Evolutionary conservation across 306 rosid genomes (phyloP).

Genomic region (Mimosa pudica): DNA sequence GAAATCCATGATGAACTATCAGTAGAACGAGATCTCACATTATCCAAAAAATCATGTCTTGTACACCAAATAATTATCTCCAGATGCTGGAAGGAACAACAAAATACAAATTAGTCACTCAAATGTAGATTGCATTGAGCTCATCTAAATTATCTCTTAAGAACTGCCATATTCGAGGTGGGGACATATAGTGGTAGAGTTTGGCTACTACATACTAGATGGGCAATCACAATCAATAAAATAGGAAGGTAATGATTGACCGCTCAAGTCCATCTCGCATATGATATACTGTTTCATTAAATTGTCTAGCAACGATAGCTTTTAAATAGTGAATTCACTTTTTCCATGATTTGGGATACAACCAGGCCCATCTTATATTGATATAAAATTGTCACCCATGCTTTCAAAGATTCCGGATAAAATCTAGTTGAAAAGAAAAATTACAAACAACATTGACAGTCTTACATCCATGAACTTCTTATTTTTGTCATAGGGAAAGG

Average conservation of each 20-base stretch:
- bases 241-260: constrained; percentile 9
- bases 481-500: constrained; percentile 23
- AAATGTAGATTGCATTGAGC: constrained; percentile 24
- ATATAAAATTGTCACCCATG: constrained; percentile 12
- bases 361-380: background rate
- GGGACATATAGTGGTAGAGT: constrained; percentile 23
- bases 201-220: constrained; percentile 7
- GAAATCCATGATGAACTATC: constrained; percentile 67
- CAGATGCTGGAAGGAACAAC: constrained; percentile 70
- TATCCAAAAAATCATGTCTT: constrained; percentile 75
- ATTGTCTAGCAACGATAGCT: background rate
- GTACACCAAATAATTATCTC: constrained; percentile 87
- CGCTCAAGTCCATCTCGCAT: constrained; percentile 1
- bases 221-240: constrained; percentile 25
- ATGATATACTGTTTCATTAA: background rate
- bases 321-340: background rate
- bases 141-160: constrained; percentile 10
- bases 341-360: background rate
- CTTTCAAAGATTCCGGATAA: constrained; percentile 8
- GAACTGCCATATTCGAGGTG: constrained; percentile 17
- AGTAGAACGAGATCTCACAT: constrained; percentile 53
- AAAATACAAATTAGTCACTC: constrained; percentile 29
- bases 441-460: constrained; percentile 3
- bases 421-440: constrained; percentile 2
- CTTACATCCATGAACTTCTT: background rate